Percentiles rank a stretch among this genome's conserved stretches.
Conservation (phyloP, 108 stramenopile genomes). For the Nitzschia sp. region DNA sequence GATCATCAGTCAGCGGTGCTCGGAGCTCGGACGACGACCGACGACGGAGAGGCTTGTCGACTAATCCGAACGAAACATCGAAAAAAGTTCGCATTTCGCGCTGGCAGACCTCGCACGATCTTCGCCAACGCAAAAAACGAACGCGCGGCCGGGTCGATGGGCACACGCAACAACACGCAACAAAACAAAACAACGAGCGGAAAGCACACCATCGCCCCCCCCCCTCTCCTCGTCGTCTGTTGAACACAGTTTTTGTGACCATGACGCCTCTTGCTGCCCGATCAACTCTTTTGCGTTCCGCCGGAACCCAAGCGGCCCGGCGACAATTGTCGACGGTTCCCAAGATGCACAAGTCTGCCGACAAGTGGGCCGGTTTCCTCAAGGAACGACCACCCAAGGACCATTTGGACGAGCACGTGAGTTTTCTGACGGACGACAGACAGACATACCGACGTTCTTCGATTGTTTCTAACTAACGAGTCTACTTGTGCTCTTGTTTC, state of each 20-base stretch:
- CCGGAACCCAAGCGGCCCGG: conserved; percentile 27
- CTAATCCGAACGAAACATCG: no score
- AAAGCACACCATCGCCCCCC: no score
- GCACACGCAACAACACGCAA: background rate
- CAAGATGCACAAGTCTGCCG: conserved; percentile 82
- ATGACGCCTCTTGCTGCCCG: conserved; percentile 32
- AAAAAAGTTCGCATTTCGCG: no score
- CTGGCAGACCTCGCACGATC: background rate
- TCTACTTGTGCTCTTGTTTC: background rate
- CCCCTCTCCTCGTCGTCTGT: background rate
- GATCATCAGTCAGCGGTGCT: no score
- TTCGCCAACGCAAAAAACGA: background rate
- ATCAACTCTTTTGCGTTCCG: conserved; percentile 28
- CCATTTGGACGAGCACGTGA: conserved; percentile 31
- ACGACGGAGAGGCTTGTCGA: no score
- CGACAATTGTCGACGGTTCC: conserved; percentile 52
- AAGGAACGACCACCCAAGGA: conserved; percentile 68
- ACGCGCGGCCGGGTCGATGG: no score
- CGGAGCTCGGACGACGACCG: no score
- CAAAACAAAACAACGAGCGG: background rate
- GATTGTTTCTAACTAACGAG: conserved; percentile 1
- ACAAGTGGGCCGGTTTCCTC: conserved; percentile 58
- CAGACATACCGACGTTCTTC: background rate
- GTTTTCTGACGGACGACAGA: conserved; percentile 7
- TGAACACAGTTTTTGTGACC: background rate